Evolutionary conservation across 2,329 filamentous ascomycete genomes (phyloP), one percentile per base, ranked within the genome.

Genomic region (Hypoxylon sp.): DNA sequence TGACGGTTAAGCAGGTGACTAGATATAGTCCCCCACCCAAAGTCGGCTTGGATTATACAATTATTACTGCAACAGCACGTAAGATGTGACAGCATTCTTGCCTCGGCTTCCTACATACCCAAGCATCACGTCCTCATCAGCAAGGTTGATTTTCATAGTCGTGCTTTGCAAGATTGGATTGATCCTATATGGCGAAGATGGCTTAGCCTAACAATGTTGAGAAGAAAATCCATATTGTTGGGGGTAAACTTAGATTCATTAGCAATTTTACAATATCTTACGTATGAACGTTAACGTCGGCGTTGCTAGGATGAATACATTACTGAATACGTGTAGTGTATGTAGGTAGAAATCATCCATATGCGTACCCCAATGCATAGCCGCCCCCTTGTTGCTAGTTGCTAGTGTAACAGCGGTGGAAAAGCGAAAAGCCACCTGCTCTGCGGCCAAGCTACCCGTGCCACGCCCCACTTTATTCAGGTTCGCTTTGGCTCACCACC

Each of bases 371-470:
- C 44, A 60, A 60, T 62, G 51, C 65, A 68, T 70, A 63, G 68
- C 68, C 68, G 59, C 68, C 63, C 68, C 68, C 65, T 44, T 66
- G 68, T 65, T 44, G 64, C 48, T 39, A 59, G 68, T 65, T 50
- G 64, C 44, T 39, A 59, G 56, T 48, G 55, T 39, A 61, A 59
- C 51, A 68, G 42, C 56, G 44, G 19, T 53, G 60, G 42, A 57
- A 65, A 65, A 37, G 51, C 1, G 19, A 22, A 22, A 22, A 22
- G 19, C 19, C 19, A 22, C 19, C 19, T 22, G 19, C 19, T 47
- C 59, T 62, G 46, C 37, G 57, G 39, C 39, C n/a, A 42, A 42
- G 39, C 39, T 42, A 10, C n/a, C n/a, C n/a, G n/a, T n/a, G n/a
- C n/a, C n/a, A n/a, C n/a, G n/a, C n/a, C n/a, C n/a, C n/a, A n/a